These are phyloP conservation scores for Podila horticola DNA, from an alignment of 192 early-diverging fungal genomes.

Conservation along the genomic window DNA sequence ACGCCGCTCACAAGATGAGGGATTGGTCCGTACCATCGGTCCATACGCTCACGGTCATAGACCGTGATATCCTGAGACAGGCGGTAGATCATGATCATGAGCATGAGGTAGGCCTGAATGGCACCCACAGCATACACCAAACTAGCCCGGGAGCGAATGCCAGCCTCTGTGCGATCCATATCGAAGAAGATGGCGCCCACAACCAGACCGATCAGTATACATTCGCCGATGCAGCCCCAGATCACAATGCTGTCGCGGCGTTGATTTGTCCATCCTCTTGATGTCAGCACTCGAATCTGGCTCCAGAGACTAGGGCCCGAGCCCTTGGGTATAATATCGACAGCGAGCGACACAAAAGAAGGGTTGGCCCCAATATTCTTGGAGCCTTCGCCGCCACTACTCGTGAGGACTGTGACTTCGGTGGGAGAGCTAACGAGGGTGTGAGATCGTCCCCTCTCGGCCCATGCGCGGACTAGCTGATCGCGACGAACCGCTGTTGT, in stretches of 20 bases:
- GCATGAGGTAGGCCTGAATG: constrained; percentile 39
- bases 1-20: constrained; percentile 38
- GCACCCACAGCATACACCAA: constrained; percentile 42
- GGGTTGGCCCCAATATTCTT: neutral
- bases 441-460: constrained; percentile 8
- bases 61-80: constrained; percentile 41
- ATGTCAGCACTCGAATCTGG: constrained; percentile 33
- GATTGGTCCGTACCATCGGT: constrained; percentile 45
- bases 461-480: constrained; percentile 34
- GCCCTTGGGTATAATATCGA: constrained; percentile 37
- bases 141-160: constrained; percentile 39
- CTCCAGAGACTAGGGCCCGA: constrained; percentile 34
- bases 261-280: constrained; percentile 42
- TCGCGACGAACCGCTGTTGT: constrained; percentile 36
- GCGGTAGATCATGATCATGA: constrained; percentile 44
- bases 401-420: constrained; percentile 8
- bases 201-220: constrained; percentile 32
- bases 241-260: constrained; percentile 38
- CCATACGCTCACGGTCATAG: constrained; percentile 50
- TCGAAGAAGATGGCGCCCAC: constrained; percentile 38
- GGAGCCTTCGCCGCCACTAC: constrained; percentile 13
- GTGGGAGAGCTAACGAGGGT: neutral
- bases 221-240: constrained; percentile 45
- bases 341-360: constrained; percentile 26
- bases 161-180: constrained; percentile 15